Evolutionary conservation across 176 grass and related monocot genomes (phyloP).

Genomic region (maize (Zea mays)): DNA sequence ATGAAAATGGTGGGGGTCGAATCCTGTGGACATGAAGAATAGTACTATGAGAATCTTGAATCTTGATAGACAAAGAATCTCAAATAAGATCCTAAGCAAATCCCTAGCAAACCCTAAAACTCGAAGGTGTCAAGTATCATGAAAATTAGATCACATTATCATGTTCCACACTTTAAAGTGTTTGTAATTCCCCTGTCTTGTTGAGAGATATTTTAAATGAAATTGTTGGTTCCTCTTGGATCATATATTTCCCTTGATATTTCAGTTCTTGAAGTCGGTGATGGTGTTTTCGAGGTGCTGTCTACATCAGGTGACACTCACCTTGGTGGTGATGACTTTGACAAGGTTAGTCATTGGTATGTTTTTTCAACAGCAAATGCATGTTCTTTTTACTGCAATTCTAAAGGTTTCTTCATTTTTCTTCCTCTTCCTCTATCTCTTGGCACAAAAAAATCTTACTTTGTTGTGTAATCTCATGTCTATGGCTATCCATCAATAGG

Average conservation of each 20-base stretch:
- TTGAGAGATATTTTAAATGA: background rate
- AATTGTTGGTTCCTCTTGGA: background rate
- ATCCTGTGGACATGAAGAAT: background rate
- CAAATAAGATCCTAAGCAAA: background rate
- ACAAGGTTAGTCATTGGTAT: slow-evolving; percentile 58
- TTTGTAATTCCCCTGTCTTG: background rate
- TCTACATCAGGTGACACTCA: slow-evolving; percentile 81
- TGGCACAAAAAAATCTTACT: too few species aligned
- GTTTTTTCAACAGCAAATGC: background rate
- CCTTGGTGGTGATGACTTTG: slow-evolving; percentile 85
- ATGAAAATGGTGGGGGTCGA: background rate
- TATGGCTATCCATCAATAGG: too few species aligned
- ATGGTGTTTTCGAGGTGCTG: slow-evolving; percentile 84
- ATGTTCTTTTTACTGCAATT: background rate
- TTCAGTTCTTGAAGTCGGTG: slow-evolving; percentile 78
- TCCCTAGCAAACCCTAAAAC: background rate
- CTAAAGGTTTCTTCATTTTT: background rate
- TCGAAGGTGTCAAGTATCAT: background rate
- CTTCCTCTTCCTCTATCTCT: background rate
- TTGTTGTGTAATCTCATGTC: too few species aligned
- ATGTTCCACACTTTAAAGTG: background rate
- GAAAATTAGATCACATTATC: background rate
- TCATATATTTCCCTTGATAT: background rate
- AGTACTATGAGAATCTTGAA: background rate
- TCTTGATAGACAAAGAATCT: background rate